Percentiles rank a stretch among this genome's conserved stretches.
Conservation (phyloP, 2,329 filamentous ascomycete genomes). For the Pezicula neosporulosa region DNA sequence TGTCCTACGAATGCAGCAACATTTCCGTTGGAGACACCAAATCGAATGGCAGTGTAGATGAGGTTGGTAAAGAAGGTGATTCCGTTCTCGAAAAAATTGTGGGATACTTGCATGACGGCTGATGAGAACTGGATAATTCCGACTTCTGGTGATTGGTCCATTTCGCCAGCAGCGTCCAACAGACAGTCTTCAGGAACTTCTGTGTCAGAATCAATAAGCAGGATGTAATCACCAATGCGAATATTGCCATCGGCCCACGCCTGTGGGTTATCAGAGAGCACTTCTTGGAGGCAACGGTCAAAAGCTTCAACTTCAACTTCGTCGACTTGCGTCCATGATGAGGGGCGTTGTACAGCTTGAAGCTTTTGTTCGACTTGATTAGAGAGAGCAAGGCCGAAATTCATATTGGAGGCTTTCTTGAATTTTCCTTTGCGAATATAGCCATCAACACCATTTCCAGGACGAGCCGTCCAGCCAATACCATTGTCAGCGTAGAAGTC, state of each 20-base stretch:
- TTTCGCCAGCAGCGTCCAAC: conserved; percentile 68
- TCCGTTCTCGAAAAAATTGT: conserved; percentile 70
- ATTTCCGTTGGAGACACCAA: conserved; percentile 73
- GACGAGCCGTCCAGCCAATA: conserved; percentile 53
- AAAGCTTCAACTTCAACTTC: no score
- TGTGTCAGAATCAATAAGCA: conserved; percentile 67
- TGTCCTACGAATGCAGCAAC: conserved; percentile 77
- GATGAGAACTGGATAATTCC: conserved; percentile 72
- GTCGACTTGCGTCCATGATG: no score
- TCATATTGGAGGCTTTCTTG: conserved; percentile 73
- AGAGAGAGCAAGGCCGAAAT: conserved; percentile 60
- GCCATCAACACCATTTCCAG: conserved; percentile 39
- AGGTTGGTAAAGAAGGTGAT: conserved; percentile 72
- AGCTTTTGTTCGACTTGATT: no score
- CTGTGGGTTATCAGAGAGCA: no score
- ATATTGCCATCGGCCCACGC: conserved; percentile 59
- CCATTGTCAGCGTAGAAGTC: conserved; percentile 56
- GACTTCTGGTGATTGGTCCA: conserved; percentile 68
- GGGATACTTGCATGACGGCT: conserved; percentile 72
- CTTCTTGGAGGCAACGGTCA: no score
- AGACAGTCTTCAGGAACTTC: conserved; percentile 65
- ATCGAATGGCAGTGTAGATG: conserved; percentile 73
- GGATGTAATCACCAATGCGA: conserved; percentile 58
- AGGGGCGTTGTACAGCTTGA: no score
- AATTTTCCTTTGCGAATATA: conserved; percentile 58